These are phyloP conservation scores for Sordaria brevicollis DNA, from an alignment of 495 filamentous ascomycete genomes.

Conservation along the genomic window DNA sequence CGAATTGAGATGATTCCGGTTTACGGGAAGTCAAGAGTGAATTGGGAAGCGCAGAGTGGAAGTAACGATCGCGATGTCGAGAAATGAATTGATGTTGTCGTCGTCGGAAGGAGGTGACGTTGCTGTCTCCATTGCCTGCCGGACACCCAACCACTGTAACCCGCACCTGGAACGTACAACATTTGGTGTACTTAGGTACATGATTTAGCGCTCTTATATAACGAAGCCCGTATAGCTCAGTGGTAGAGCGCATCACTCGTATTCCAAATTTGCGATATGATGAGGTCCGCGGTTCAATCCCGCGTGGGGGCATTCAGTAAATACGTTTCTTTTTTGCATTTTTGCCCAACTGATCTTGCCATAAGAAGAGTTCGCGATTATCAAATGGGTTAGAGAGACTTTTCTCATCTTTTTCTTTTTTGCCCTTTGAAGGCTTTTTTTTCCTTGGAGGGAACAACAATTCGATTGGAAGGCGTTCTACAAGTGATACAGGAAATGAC, in stretches of 20 bases:
- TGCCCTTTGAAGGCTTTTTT: neutral
- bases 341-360: too few species aligned
- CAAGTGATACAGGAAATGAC: too few species aligned
- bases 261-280: neutral
- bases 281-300: conserved; percentile 7
- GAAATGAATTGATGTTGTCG: too few species aligned
- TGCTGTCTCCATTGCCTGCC: too few species aligned
- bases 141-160: neutral
- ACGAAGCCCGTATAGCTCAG: conserved; percentile 9
- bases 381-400: too few species aligned
- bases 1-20: too few species aligned
- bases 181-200: neutral
- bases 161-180: neutral
- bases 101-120: too few species aligned
- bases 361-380: too few species aligned
- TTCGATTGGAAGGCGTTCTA: conserved; percentile 1
- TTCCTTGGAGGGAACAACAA: neutral
- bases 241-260: conserved; percentile 12
- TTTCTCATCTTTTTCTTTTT: neutral
- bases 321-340: neutral
- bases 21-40: too few species aligned
- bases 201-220: neutral
- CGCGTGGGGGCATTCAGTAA: neutral
- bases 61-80: too few species aligned
- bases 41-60: too few species aligned